These are phyloP conservation scores for Ogataea trehalophila DNA, from an alignment of 805 yeast species.

Conservation along the genomic window DNA sequence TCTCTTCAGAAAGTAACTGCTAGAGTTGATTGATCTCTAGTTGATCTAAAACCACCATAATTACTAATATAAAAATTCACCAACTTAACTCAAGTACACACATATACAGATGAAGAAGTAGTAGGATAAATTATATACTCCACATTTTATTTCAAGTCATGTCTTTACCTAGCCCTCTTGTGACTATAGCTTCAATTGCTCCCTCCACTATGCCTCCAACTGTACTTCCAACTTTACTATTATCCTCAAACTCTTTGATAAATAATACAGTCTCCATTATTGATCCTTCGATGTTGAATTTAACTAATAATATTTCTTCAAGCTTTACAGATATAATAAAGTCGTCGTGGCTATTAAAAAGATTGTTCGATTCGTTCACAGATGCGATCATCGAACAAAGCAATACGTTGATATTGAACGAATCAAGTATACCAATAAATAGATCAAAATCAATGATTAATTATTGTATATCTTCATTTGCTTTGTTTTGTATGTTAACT, in stretches of 20 bases:
- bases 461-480: constrained; percentile 46
- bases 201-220: neutral
- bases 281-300: constrained; percentile 7
- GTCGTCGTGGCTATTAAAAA: constrained; percentile 20
- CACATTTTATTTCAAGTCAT: neutral
- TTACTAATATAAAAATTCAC: too few relatives aligned
- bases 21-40: too few relatives aligned
- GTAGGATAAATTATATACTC: neutral
- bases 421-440: constrained; percentile 25
- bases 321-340: constrained; percentile 10
- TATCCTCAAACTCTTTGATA: neutral
- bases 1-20: too few relatives aligned
- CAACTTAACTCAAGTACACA: too few relatives aligned
- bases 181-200: neutral
- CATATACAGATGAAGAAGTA: too few relatives aligned
- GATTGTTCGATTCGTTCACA: constrained; percentile 26
- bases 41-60: too few relatives aligned
- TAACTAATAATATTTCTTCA: neutral
- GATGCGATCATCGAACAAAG: constrained; percentile 33
- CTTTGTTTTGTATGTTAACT: constrained; percentile 50
- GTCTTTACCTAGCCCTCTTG: neutral
- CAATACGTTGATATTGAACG: constrained; percentile 6
- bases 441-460: constrained; percentile 39
- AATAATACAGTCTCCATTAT: constrained; percentile 9
- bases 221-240: neutral